Evolutionary conservation across 768 basidiomycete genomes (phyloP).

Genomic region (Termitomyces sp.): DNA sequence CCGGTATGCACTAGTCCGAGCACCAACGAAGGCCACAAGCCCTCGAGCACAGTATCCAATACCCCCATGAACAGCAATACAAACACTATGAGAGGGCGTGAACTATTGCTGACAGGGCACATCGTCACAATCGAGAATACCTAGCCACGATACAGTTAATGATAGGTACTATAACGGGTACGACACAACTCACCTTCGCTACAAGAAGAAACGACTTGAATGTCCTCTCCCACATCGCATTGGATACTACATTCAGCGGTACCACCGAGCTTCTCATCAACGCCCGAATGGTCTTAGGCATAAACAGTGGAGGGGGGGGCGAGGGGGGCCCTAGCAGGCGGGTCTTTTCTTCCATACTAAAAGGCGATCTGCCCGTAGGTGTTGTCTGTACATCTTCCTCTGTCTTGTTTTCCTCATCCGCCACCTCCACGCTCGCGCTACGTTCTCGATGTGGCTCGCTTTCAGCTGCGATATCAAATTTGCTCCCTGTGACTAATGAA

Average conservation of each 20-base stretch:
- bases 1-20: slow-evolving; percentile 20
- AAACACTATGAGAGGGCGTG: slow-evolving; percentile 8
- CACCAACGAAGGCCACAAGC: slow-evolving; percentile 18
- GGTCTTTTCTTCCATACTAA: slow-evolving; percentile 11
- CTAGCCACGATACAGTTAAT: slow-evolving; percentile 4
- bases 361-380: neutral
- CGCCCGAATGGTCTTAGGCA: neutral
- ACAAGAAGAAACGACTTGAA: slow-evolving; percentile 27
- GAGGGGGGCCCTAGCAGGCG: slow-evolving; percentile 17
- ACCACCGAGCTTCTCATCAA: neutral
- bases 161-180: neutral
- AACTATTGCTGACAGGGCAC: slow-evolving; percentile 10
- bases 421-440: neutral
- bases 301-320: slow-evolving; percentile 6
- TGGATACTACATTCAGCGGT: neutral
- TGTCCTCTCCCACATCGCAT: slow-evolving; percentile 16
- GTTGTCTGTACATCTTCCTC: slow-evolving; percentile 10
- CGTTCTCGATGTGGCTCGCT: neutral
- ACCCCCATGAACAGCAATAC: slow-evolving; percentile 23
- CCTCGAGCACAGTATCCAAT: slow-evolving; percentile 24
- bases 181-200: slow-evolving; percentile 20
- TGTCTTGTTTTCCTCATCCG: neutral
- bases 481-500: neutral
- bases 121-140: slow-evolving; percentile 20
- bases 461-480: neutral